Evolutionary conservation across 805 yeast genomes (phyloP).

Genomic region (Tetrapisispora namnaoensis): DNA sequence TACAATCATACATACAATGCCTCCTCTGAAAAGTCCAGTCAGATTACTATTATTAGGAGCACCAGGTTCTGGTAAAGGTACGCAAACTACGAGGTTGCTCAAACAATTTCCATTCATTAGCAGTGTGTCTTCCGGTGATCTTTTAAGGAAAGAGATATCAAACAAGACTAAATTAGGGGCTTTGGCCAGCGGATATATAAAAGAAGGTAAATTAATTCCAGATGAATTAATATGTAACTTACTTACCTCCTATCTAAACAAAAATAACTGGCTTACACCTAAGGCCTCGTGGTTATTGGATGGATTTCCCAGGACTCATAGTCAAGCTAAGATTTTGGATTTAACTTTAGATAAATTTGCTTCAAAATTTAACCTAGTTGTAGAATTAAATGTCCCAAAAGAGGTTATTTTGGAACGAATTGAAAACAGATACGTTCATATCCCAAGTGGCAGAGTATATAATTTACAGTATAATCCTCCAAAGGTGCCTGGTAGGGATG

Average conservation of each 20-base stretch:
- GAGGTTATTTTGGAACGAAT: constrained; percentile 73
- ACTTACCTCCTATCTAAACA: constrained; percentile 10
- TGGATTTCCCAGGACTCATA: constrained; percentile 80
- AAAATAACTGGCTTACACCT: constrained; percentile 33
- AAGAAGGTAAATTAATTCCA: constrained; percentile 61
- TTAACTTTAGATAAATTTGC: constrained; percentile 30
- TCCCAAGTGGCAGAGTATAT: constrained; percentile 77
- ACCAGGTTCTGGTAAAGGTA: constrained; percentile 95
- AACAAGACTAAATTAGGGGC: constrained; percentile 44
- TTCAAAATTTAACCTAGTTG: constrained; percentile 59
- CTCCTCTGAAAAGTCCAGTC: constrained; percentile 32
- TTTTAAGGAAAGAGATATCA: constrained; percentile 59
- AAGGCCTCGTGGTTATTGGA: constrained; percentile 65
- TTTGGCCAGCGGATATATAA: constrained; percentile 47
- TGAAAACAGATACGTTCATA: constrained; percentile 76
- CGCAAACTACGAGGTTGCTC: constrained; percentile 62
- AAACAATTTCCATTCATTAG: constrained; percentile 42
- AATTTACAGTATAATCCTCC: constrained; percentile 87
- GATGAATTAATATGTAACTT: constrained; percentile 56
- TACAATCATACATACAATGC: not conserved
- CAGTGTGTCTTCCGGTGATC: constrained; percentile 76
- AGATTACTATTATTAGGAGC: constrained; percentile 77
- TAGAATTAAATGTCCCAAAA: constrained; percentile 81
- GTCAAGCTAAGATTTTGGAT: constrained; percentile 59
- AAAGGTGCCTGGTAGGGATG: constrained; percentile 68